Evolutionary conservation across 2,329 filamentous ascomycete species (phyloP).

Genomic region (Talaromyces sp.): DNA sequence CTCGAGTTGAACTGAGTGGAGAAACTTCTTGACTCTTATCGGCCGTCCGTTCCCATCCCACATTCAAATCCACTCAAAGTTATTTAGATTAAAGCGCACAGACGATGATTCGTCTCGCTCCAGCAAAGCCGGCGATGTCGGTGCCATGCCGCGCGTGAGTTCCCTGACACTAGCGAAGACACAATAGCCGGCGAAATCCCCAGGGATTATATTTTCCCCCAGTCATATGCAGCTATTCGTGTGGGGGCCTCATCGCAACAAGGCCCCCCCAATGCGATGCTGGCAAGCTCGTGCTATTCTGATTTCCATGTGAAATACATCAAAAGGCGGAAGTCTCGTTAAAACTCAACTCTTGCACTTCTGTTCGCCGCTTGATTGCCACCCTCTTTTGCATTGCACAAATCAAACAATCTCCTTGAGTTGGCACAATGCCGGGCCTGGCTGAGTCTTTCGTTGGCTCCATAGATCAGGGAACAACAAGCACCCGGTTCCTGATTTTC

Average conservation of each 20-base stretch:
- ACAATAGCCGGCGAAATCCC: slow-evolving; percentile 1
- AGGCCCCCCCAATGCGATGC: background rate
- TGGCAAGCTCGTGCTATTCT: background rate
- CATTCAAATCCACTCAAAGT: background rate
- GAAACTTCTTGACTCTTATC: background rate
- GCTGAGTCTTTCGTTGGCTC: slow-evolving; percentile 65
- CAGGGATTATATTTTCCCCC: slow-evolving; percentile 11
- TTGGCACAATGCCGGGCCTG: slow-evolving; percentile 7
- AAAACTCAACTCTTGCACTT: background rate
- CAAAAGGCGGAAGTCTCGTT: background rate
- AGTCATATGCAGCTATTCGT: slow-evolving; percentile 13
- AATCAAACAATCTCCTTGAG: background rate
- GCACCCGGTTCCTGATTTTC: slow-evolving; percentile 85
- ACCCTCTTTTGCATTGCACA: background rate
- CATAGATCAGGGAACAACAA: slow-evolving; percentile 89
- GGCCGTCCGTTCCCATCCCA: background rate
- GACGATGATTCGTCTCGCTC: slow-evolving; percentile 1
- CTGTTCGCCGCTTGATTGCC: background rate
- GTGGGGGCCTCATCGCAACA: background rate
- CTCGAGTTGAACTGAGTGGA: slow-evolving; percentile 3
- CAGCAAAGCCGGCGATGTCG: background rate
- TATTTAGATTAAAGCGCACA: background rate
- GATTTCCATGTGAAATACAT: background rate
- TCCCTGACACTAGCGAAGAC: slow-evolving; percentile 2
- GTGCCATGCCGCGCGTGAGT: background rate